These are phyloP conservation scores for Fusarium longipes DNA, from an alignment of 2,329 filamentous ascomycete species.

Conservation along the genomic window DNA sequence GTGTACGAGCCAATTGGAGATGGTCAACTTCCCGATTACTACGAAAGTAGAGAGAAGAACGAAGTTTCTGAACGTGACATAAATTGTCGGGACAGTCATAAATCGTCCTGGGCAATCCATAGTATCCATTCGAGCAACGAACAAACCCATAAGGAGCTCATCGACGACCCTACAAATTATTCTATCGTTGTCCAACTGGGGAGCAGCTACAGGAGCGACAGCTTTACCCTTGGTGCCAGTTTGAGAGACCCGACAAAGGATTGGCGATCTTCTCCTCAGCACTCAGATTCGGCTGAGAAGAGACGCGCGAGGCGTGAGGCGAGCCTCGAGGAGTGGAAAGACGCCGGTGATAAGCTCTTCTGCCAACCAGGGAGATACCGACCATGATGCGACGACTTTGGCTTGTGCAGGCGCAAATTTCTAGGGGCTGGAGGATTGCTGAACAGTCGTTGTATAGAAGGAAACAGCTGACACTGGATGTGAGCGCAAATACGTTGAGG, in stretches of 20 bases:
- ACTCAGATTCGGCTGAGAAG: constrained; percentile 11
- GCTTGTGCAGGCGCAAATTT: not conserved
- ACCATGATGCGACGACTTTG: constrained; percentile 2
- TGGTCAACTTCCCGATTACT: constrained; percentile 6
- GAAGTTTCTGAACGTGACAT: not conserved
- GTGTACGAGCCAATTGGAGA: constrained; percentile 40
- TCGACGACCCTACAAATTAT: constrained; percentile 24
- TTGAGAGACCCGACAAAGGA: constrained; percentile 1
- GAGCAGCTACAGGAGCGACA: constrained; percentile 24
- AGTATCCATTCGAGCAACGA: not conserved
- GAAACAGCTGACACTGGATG: not conserved
- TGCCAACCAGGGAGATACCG: constrained; percentile 26
- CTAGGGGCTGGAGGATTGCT: not conserved
- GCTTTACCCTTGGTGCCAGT: not conserved
- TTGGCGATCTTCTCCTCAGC: constrained; percentile 1
- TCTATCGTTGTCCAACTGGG: constrained; percentile 21
- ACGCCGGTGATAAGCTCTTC: constrained; percentile 43
- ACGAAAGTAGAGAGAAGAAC: constrained; percentile 18
- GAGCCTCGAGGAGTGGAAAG: constrained; percentile 40
- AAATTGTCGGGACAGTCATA: constrained; percentile 1
- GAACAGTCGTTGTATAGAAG: not conserved
- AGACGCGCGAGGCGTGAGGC: constrained; percentile 35
- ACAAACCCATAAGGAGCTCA: not conserved
- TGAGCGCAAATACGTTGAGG: constrained; percentile 10
- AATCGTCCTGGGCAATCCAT: constrained; percentile 7